Conservation (phyloP, 2,329 filamentous ascomycete genomes). For the Bimuria novae-zelandiae region DNA sequence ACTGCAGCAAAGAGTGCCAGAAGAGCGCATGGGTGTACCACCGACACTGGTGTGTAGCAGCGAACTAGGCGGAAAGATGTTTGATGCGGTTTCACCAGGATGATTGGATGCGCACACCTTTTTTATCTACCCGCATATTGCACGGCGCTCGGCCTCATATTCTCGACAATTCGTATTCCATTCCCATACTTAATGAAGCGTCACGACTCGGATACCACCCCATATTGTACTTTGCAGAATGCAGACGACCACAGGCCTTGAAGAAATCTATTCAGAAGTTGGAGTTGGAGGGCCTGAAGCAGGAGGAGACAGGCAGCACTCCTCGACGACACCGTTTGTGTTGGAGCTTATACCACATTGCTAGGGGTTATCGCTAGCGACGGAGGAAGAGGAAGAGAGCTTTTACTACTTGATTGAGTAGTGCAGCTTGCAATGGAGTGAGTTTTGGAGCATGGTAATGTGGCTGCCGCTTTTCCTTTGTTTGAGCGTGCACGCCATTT, state of each 20-base stretch:
- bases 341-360: not conserved
- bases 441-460: constrained; percentile 3
- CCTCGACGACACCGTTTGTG: not conserved
- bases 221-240: constrained; percentile 31
- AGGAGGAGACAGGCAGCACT: not conserved
- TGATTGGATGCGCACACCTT: constrained; percentile 36
- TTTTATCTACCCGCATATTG: constrained; percentile 48
- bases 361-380: constrained; percentile 3
- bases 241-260: constrained; percentile 36
- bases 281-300: not conserved
- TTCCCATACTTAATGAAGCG: constrained; percentile 47
- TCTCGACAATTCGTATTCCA: constrained; percentile 39
- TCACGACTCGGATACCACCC: constrained; percentile 45
- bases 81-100: constrained; percentile 33
- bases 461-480: constrained; percentile 4
- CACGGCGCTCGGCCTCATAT: constrained; percentile 45
- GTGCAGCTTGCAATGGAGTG: constrained; percentile 5
- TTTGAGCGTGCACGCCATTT: not conserved
- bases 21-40: constrained; percentile 99
- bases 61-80: constrained; percentile 49
- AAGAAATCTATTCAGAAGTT: constrained; percentile 34
- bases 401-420: constrained; percentile 5
- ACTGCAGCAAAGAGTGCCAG: constrained; percentile 99
- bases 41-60: constrained; percentile 93
- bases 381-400: not conserved